phyloP scores from a whole-genome alignment of 1,284 basidiomycete species.

The Erythrobasidium hasegawianum region DNA sequence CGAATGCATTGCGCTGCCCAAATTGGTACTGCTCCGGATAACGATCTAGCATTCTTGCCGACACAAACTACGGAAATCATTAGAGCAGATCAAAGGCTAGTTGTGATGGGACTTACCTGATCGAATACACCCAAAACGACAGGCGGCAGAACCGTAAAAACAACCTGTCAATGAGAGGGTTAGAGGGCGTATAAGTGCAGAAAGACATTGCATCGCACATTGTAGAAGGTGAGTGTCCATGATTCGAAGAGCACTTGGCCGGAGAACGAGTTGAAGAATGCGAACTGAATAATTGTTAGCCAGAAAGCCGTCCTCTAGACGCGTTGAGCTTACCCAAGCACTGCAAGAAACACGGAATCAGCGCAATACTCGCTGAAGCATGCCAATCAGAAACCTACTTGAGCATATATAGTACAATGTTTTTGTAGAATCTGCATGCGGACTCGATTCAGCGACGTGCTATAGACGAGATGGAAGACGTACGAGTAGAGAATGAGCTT shows the following conservation, averaged over 20 bases:
- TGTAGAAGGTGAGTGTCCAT: slow-evolving; percentile 76
- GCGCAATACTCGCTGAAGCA: no score
- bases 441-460: slow-evolving; percentile 36
- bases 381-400: no score
- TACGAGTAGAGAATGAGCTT: slow-evolving; percentile 72
- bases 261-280: slow-evolving; percentile 97
- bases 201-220: slow-evolving; percentile 32
- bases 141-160: slow-evolving; percentile 92
- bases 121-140: slow-evolving; percentile 82
- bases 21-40: slow-evolving; percentile 95
- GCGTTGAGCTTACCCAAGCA: background rate
- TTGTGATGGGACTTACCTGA: no score
- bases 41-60: slow-evolving; percentile 89
- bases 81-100: no score
- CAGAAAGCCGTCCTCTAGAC: background rate
- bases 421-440: slow-evolving; percentile 54
- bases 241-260: slow-evolving; percentile 98
- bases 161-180: slow-evolving; percentile 57
- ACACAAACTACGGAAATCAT: slow-evolving; percentile 97
- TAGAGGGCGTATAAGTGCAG: no score
- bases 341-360: background rate
- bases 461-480: slow-evolving; percentile 62
- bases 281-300: slow-evolving; percentile 62
- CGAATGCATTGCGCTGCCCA: slow-evolving; percentile 83
- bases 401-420: slow-evolving; percentile 95